A percentile compares a stretch with the other conserved stretches of the same genome.
Conservation (phyloP, 2,329 filamentous ascomycete genomes). For the Pezicula carpinea region DNA sequence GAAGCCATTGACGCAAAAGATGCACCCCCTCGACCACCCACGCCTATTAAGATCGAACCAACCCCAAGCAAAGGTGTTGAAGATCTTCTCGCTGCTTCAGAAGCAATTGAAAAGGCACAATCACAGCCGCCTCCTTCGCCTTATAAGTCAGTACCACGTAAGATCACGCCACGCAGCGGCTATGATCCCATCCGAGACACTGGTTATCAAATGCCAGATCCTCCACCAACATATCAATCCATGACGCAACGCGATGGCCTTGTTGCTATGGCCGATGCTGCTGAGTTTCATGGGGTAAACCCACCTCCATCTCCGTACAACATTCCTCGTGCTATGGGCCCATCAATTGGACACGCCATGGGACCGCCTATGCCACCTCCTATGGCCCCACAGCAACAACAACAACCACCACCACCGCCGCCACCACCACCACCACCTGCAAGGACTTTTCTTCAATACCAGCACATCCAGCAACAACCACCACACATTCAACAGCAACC, state of each 20-base stretch:
- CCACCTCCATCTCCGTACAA: conserved; percentile 1
- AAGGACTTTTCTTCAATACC: conserved; percentile 1
- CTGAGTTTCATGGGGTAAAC: conserved; percentile 2
- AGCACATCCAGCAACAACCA: conserved; percentile 3
- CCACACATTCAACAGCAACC: background rate
- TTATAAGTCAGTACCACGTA: conserved; percentile 4
- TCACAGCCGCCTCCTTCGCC: conserved; percentile 11
- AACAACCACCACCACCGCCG: conserved; percentile 1
- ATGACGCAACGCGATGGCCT: conserved; percentile 4
- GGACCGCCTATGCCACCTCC: background rate
- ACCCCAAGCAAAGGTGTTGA: background rate
- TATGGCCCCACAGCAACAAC: background rate
- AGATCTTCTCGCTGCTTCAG: conserved; percentile 7
- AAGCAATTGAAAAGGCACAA: background rate
- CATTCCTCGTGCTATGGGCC: background rate
- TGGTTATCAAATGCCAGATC: conserved; percentile 10
- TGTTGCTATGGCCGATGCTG: conserved; percentile 9
- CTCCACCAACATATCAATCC: conserved; percentile 5
- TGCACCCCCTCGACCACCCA: background rate
- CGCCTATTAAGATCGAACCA: background rate
- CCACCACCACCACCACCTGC: conserved; percentile 2
- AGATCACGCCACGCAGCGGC: conserved; percentile 3
- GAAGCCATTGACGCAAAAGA: conserved; percentile 1
- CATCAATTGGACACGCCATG: no score
- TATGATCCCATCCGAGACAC: conserved; percentile 15